Conservation (phyloP, 495 filamentous ascomycete species). For the Hypoxylon rickii region DNA sequence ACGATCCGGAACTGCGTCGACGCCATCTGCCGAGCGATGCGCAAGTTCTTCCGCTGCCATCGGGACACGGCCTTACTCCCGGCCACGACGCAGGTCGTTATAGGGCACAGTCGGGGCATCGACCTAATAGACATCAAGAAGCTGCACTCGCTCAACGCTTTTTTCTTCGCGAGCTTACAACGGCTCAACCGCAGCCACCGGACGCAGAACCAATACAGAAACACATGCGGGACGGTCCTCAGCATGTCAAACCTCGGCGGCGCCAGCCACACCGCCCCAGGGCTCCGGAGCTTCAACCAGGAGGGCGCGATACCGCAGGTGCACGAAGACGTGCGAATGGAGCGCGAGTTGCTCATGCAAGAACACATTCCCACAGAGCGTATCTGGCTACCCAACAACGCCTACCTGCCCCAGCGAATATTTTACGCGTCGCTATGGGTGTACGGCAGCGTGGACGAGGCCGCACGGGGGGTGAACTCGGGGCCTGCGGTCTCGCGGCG, state of each 20-base stretch:
- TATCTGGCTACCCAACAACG: no score
- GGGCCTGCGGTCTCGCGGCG: background rate
- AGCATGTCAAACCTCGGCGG: background rate
- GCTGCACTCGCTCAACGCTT: background rate
- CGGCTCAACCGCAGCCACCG: constrained; percentile 5
- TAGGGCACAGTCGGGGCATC: constrained; percentile 4
- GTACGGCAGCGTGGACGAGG: background rate
- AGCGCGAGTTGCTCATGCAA: background rate
- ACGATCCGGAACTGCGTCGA: background rate
- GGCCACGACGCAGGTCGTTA: constrained; percentile 8
- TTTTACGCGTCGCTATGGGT: no score
- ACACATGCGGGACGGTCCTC: constrained; percentile 7
- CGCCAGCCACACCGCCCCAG: background rate
- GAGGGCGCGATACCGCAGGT: background rate
- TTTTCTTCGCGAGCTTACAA: background rate
- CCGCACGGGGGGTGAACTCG: background rate
- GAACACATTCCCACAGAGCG: no score
- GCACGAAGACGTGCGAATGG: background rate
- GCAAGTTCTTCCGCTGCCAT: constrained; percentile 20
- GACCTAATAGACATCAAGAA: constrained; percentile 16
- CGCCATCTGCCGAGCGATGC: constrained; percentile 1
- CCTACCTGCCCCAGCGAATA: no score
- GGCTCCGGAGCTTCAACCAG: background rate
- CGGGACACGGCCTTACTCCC: constrained; percentile 2
- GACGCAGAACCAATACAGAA: background rate